These are phyloP conservation scores for Hypoxylon sp. DNA, from an alignment of 2,329 filamentous ascomycete genomes.

Conservation along the genomic window DNA sequence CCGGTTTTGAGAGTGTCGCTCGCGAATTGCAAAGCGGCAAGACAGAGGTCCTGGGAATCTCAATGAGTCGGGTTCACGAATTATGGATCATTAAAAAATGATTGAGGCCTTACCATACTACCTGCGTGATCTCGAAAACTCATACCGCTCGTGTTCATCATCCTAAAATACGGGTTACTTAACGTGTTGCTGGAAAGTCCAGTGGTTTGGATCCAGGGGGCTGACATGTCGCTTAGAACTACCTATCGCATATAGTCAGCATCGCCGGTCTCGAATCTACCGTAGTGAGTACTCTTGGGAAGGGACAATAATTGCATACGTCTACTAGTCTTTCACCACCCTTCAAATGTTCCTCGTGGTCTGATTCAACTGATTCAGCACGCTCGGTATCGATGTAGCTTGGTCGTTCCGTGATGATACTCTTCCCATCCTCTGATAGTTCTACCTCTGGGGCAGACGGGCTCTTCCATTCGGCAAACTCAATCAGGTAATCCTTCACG, in stretches of 20 bases:
- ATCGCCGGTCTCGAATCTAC: neutral
- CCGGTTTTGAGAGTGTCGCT: slow-evolving; percentile 85
- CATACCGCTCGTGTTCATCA: slow-evolving; percentile 98
- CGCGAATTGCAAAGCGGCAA: slow-evolving; percentile 86
- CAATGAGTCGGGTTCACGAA: slow-evolving; percentile 12
- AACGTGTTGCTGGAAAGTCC: slow-evolving; percentile 88
- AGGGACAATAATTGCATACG: slow-evolving; percentile 59
- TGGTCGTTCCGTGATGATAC: slow-evolving; percentile 58
- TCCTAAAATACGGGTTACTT: slow-evolving; percentile 96
- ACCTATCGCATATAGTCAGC: slow-evolving; percentile 65
- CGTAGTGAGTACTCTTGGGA: neutral
- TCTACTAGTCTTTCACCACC: slow-evolving; percentile 77
- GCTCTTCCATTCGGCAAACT: slow-evolving; percentile 54
- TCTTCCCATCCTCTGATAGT: slow-evolving; percentile 44
- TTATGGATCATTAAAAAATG: neutral
- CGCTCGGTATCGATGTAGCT: slow-evolving; percentile 79
- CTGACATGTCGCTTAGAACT: slow-evolving; percentile 99
- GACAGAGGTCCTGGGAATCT: slow-evolving; percentile 82
- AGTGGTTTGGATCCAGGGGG: slow-evolving; percentile 87
- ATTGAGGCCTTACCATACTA: slow-evolving; percentile 81
- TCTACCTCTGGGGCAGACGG: slow-evolving; percentile 23
- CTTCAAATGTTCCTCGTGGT: slow-evolving; percentile 54
- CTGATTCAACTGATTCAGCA: slow-evolving; percentile 57
- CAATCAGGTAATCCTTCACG: slow-evolving; percentile 81
- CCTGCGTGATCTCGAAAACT: slow-evolving; percentile 88